Percentiles rank a stretch among this genome's conserved stretches.
Conservation (phyloP, 2,329 filamentous ascomycete species). For the Drechslerella coelobrocha region DNA sequence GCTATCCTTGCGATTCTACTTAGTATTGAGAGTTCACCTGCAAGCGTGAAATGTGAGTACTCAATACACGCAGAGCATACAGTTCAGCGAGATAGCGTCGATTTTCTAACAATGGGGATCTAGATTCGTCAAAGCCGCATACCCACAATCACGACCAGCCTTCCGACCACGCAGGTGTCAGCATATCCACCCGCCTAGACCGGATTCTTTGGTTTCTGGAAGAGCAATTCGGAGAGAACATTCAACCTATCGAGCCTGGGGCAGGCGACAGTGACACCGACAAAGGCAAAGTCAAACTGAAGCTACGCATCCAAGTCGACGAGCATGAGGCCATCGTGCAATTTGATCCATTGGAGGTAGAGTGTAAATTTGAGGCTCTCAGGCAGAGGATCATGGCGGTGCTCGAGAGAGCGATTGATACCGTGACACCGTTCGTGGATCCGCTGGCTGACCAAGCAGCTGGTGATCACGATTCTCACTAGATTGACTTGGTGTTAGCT, state of each 20-base stretch:
- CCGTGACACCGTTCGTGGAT: conserved; percentile 72
- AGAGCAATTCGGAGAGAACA: conserved; percentile 89
- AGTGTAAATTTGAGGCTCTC: conserved; percentile 78
- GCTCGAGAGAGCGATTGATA: conserved; percentile 86
- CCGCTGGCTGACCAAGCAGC: conserved; percentile 9
- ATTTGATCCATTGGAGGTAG: conserved; percentile 89
- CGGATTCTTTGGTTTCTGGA: conserved; percentile 95
- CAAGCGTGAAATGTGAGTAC: conserved; percentile 85
- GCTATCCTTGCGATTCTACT: conserved; percentile 91
- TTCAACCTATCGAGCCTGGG: conserved; percentile 73
- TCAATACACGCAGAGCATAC: no score
- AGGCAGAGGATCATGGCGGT: conserved; percentile 86
- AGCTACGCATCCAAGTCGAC: conserved; percentile 74
- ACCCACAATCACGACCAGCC: conserved; percentile 62
- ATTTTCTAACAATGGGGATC: conserved; percentile 58
- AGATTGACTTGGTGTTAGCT: no score
- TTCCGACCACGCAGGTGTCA: conserved; percentile 77
- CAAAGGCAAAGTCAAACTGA: conserved; percentile 58
- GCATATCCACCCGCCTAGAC: conserved; percentile 77
- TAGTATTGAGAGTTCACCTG: conserved; percentile 90
- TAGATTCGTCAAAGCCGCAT: conserved; percentile 63
- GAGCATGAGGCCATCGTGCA: conserved; percentile 87
- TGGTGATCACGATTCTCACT: not conserved
- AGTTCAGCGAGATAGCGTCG: no score
- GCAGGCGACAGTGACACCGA: conserved; percentile 61